phyloP scores from a whole-genome alignment of 2,329 filamentous ascomycete genomes.

The Seiridium unicorne region DNA sequence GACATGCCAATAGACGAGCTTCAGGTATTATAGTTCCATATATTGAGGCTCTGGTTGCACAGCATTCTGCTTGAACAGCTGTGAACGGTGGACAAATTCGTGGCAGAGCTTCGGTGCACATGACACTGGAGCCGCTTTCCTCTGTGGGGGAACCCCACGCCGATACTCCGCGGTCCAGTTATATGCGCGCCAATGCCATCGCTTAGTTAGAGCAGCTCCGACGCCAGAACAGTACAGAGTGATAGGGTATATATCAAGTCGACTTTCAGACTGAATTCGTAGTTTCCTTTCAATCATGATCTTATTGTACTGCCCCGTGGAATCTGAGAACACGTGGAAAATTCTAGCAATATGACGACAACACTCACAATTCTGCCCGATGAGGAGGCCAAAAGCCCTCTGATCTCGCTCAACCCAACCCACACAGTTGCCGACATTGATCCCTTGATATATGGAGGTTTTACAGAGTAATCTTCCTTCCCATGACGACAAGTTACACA shows the following conservation, averaged over 20 bases:
- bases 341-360: constrained; percentile 52
- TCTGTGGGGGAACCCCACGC: neutral
- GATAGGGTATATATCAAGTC: neutral
- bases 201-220: neutral
- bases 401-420: constrained; percentile 63
- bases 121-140: neutral
- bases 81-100: constrained; percentile 1
- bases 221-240: neutral
- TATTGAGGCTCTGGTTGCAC: no score
- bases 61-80: neutral
- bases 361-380: constrained; percentile 69
- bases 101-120: neutral
- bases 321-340: neutral
- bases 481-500: constrained; percentile 3
- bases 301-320: neutral
- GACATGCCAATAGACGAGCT: neutral
- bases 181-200: constrained; percentile 3
- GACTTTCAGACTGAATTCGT: neutral
- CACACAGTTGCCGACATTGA: constrained; percentile 72
- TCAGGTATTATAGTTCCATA: neutral
- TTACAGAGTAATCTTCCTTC: constrained; percentile 62
- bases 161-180: neutral
- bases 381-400: constrained; percentile 49
- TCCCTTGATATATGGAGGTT: constrained; percentile 79
- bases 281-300: neutral